Conservation (phyloP, 768 basidiomycete species). For the Rhizopogon vesiculosus region DNA sequence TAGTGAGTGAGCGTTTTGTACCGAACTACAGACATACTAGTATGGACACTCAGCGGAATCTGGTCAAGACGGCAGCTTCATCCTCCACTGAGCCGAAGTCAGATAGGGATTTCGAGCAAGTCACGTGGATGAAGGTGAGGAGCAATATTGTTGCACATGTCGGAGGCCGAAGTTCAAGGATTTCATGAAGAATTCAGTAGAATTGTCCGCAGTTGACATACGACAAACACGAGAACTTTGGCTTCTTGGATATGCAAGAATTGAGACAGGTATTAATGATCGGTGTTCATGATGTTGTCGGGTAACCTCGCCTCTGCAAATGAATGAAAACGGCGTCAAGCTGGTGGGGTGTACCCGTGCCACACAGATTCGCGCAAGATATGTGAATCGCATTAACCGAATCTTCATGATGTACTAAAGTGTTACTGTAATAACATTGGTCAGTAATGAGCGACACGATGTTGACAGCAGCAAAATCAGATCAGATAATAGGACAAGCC, state of each 20-base stretch:
- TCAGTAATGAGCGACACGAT: neutral
- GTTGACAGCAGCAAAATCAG: neutral
- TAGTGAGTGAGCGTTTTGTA: neutral
- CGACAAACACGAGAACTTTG: neutral
- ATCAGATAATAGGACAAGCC: neutral
- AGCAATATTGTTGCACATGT: neutral
- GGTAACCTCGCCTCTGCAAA: neutral
- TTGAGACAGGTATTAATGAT: neutral
- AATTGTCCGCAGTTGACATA: neutral
- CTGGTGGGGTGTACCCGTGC: too few species aligned
- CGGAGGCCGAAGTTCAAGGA: neutral
- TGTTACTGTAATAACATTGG: neutral
- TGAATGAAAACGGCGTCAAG: neutral
- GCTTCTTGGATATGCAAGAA: neutral
- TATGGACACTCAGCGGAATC: neutral
- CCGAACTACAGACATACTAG: neutral
- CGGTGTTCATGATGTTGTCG: neutral
- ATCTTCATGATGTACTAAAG: neutral
- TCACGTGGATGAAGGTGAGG: conserved; percentile 12
- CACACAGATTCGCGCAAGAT: too few species aligned
- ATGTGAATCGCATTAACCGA: neutral
- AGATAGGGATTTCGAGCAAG: conserved; percentile 19
- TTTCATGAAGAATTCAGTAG: neutral
- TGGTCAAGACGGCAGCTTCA: conserved; percentile 25
- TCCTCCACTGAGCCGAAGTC: conserved; percentile 11